A percentile compares a stretch with the other conserved stretches of the same genome.
phyloP scores from a whole-genome alignment of 1,139 yeast genomes.

The Wickerhamomyces sp. region DNA sequence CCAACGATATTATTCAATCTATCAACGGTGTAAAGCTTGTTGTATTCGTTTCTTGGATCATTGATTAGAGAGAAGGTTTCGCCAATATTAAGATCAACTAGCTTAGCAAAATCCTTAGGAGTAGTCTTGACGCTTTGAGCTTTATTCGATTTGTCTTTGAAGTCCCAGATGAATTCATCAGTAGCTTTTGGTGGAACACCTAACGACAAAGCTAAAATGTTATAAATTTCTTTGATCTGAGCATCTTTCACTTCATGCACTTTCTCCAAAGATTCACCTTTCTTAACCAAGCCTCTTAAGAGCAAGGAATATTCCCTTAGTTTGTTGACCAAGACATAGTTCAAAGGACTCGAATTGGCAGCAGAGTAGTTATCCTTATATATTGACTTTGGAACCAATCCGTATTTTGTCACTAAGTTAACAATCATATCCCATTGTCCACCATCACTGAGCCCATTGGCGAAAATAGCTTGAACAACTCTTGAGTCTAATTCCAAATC shows the following conservation, averaged over 20 bases:
- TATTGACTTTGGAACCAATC: constrained; percentile 64
- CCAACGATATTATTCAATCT: constrained; percentile 66
- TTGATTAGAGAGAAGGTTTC: constrained; percentile 62
- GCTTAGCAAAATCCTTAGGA: constrained; percentile 57
- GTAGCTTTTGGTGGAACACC: constrained; percentile 72
- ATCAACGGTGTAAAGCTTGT: constrained; percentile 61
- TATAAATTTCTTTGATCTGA: constrained; percentile 58
- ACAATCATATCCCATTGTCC: constrained; percentile 84
- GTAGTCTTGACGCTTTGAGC: constrained; percentile 48
- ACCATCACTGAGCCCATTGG: constrained; percentile 69
- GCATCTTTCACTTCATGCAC: constrained; percentile 37
- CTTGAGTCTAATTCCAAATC: constrained; percentile 62
- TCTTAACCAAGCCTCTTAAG: constrained; percentile 43
- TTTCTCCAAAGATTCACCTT: constrained; percentile 22
- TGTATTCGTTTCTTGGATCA: constrained; percentile 71
- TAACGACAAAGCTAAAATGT: constrained; percentile 55
- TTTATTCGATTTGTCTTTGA: constrained; percentile 60
- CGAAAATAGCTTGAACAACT: constrained; percentile 54
- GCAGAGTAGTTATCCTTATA: constrained; percentile 70
- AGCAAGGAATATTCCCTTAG: constrained; percentile 69
- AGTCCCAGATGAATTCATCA: constrained; percentile 69
- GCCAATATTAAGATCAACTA: constrained; percentile 45
- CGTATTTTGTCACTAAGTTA: constrained; percentile 69
- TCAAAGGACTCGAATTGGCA: constrained; percentile 48
- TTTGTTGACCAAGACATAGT: constrained; percentile 57